Conservation (phyloP, 371 early-diverging fungal species). For the Mycotypha africana region DNA sequence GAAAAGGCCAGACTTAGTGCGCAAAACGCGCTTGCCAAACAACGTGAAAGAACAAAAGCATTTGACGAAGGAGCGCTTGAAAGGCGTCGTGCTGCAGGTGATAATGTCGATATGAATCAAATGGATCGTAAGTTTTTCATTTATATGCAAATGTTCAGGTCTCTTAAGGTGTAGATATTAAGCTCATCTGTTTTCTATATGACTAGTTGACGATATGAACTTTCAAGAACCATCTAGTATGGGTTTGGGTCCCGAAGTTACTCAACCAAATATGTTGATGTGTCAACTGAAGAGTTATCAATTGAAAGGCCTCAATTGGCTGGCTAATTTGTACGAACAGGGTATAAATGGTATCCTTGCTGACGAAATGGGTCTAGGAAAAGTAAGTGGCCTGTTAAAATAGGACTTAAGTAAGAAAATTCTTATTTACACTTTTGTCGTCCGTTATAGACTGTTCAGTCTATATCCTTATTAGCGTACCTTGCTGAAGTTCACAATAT, state of each 20-base stretch:
- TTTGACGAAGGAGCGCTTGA: conserved; percentile 66
- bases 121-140: conserved; percentile 26
- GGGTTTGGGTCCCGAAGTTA: conserved; percentile 63
- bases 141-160: conserved; percentile 23
- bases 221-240: conserved; percentile 79
- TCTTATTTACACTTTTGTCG: not conserved
- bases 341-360: conserved; percentile 98
- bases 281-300: conserved; percentile 93
- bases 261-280: conserved; percentile 87
- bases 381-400: too few species aligned
- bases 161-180: too few species aligned
- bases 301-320: conserved; percentile 98
- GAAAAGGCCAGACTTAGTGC: conserved; percentile 74
- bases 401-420: not conserved
- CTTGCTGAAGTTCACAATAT: conserved; percentile 87
- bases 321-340: conserved; percentile 93
- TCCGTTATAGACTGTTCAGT: conserved; percentile 96
- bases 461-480: conserved; percentile 90
- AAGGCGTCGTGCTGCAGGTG: conserved; percentile 39
- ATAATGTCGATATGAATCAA: conserved; percentile 44
- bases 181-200: too few species aligned
- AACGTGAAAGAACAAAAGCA: conserved; percentile 62
- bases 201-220: conserved; percentile 76
- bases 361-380: conserved; percentile 95
- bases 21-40: conserved; percentile 73